phyloP scores from a whole-genome alignment of 345 rosid species.

The Diplotaxis tenuifolia region DNA sequence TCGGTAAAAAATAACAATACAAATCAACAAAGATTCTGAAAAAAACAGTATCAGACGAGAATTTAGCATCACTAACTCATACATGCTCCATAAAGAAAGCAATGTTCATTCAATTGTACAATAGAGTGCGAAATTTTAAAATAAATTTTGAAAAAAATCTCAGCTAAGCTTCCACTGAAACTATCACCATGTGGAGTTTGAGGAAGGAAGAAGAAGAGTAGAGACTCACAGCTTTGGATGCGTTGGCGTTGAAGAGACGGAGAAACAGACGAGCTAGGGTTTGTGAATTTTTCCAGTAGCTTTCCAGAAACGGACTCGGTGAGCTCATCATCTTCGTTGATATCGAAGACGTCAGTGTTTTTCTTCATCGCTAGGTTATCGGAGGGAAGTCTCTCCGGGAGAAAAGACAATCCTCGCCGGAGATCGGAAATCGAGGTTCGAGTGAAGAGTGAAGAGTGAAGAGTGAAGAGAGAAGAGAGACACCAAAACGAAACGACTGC shows the following conservation, averaged over 20 bases:
- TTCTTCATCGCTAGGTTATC: constrained; percentile 47
- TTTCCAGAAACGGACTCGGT: constrained; percentile 49
- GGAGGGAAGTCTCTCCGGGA: neutral
- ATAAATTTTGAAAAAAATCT: neutral
- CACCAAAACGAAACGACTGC: constrained; percentile 11
- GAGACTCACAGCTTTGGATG: constrained; percentile 53
- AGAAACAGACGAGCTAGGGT: constrained; percentile 55
- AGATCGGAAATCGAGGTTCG: constrained; percentile 26
- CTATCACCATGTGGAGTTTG: neutral
- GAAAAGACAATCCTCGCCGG: constrained; percentile 17
- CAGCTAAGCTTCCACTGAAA: neutral
- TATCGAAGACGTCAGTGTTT: constrained; percentile 55
- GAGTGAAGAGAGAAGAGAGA: constrained; percentile 13
- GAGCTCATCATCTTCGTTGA: constrained; percentile 71
- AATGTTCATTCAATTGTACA: neutral
- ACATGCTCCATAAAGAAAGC: constrained; percentile 6
- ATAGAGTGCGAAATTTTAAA: neutral
- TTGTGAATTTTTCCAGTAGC: constrained; percentile 46
- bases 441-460: too few relatives aligned
- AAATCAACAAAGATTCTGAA: neutral
- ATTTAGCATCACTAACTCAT: constrained; percentile 1
- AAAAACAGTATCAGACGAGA: neutral
- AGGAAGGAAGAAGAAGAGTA: neutral
- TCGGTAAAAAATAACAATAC: neutral
- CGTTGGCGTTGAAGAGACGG: constrained; percentile 44